Percentiles rank a stretch among this genome's conserved stretches.
phyloP scores from a whole-genome alignment of 106 monocot species.

The Apostasia shenzhenica region DNA sequence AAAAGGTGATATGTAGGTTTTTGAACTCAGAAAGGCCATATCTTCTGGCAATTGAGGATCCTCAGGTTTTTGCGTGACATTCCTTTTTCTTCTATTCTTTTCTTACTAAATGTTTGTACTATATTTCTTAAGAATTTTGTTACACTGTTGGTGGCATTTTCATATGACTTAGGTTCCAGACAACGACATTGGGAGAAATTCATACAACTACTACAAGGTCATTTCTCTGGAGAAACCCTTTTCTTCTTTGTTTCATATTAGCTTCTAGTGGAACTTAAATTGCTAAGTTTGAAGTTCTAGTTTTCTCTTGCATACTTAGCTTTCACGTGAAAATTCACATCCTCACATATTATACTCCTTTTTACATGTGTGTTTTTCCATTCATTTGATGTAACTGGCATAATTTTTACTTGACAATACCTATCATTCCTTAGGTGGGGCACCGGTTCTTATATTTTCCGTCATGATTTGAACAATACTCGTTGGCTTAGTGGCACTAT shows the following conservation, averaged over 20 bases:
- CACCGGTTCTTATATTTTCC: too few species aligned
- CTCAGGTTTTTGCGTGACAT: conserved; percentile 36
- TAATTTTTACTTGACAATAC: too few species aligned
- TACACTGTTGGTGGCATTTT: neutral
- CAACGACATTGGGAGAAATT: conserved; percentile 83
- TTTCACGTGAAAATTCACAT: too few species aligned
- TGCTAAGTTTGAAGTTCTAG: too few species aligned
- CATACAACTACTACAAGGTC: conserved; percentile 77
- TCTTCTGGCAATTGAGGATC: conserved; percentile 84
- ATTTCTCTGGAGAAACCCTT: neutral
- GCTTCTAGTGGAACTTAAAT: too few species aligned
- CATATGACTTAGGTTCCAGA: conserved; percentile 36
- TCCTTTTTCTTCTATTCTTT: conserved; percentile 4
- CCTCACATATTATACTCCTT: too few species aligned
- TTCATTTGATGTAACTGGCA: too few species aligned
- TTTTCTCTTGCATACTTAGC: too few species aligned
- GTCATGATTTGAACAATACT: too few species aligned
- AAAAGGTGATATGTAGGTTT: conserved; percentile 36
- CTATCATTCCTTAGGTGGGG: too few species aligned
- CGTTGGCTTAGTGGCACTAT: too few species aligned
- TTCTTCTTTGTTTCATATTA: neutral
- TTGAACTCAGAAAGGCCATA: conserved; percentile 50
- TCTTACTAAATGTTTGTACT: neutral
- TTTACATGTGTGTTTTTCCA: too few species aligned
- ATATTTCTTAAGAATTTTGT: neutral